These are phyloP conservation scores for Suhomyces panamericanus DNA, from an alignment of 1,139 yeast species.

Conservation along the genomic window DNA sequence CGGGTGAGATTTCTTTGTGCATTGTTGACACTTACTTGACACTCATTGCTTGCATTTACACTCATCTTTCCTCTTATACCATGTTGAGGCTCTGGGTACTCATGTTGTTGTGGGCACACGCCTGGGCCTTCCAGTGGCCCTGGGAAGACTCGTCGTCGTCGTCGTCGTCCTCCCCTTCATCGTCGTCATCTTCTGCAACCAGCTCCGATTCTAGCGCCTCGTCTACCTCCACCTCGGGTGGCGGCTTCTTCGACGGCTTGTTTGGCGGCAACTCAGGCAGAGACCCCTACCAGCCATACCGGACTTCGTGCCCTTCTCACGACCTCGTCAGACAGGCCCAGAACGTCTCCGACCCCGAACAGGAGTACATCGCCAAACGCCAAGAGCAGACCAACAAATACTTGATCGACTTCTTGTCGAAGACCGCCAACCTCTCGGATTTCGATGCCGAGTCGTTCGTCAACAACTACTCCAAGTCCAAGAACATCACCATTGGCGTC, in stretches of 20 bases:
- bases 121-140: slow-evolving; percentile 13
- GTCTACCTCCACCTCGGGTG: slow-evolving; percentile 3
- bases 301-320: slow-evolving; percentile 9
- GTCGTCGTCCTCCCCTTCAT: slow-evolving; percentile 4
- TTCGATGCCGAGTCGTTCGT: slow-evolving; percentile 37
- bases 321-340: slow-evolving; percentile 28
- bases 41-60: too few relatives aligned
- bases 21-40: too few relatives aligned
- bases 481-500: slow-evolving; percentile 42
- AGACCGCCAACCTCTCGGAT: slow-evolving; percentile 34
- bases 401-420: slow-evolving; percentile 31
- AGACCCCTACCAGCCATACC: slow-evolving; percentile 9
- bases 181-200: background rate
- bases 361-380: slow-evolving; percentile 29
- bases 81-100: slow-evolving; percentile 4
- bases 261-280: slow-evolving; percentile 1
- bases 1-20: too few relatives aligned
- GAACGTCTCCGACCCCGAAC: slow-evolving; percentile 27
- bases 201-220: background rate
- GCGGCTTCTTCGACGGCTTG: slow-evolving; percentile 1
- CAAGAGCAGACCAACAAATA: slow-evolving; percentile 34
- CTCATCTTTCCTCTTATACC: background rate
- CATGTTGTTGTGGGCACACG: slow-evolving; percentile 3
- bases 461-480: slow-evolving; percentile 23
- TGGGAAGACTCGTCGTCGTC: slow-evolving; percentile 12